These are phyloP conservation scores for Pyrenula massariospora DNA, from an alignment of 495 filamentous ascomycete genomes.

Conservation along the genomic window DNA sequence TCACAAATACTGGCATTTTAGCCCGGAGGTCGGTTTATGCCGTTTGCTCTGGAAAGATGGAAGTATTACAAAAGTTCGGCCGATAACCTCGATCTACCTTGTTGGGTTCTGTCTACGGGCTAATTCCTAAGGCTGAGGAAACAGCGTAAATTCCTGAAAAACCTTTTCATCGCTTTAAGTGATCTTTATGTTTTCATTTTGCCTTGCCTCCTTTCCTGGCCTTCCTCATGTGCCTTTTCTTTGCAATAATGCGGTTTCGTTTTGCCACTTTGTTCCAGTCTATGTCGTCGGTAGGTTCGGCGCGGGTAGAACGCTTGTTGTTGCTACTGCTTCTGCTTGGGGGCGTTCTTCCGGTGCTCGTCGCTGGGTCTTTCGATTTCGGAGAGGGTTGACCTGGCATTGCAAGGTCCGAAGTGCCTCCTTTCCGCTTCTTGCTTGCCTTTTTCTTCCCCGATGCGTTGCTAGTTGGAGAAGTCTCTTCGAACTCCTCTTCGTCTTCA, in stretches of 20 bases:
- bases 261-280: slow-evolving; percentile 46
- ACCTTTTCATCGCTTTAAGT: too few relatives aligned
- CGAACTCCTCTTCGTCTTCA: slow-evolving; percentile 9
- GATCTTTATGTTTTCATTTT: too few relatives aligned
- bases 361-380: neutral
- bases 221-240: slow-evolving; percentile 51
- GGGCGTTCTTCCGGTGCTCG: neutral
- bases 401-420: neutral
- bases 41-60: too few relatives aligned
- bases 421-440: slow-evolving; percentile 4
- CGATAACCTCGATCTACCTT: too few relatives aligned
- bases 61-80: too few relatives aligned
- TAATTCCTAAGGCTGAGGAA: too few relatives aligned
- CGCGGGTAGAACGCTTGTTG: slow-evolving; percentile 3
- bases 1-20: too few relatives aligned
- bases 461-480: neutral
- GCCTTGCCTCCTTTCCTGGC: slow-evolving; percentile 23
- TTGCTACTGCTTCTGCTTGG: slow-evolving; percentile 1
- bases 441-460: neutral
- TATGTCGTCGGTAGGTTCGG: slow-evolving; percentile 9
- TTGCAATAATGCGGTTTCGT: slow-evolving; percentile 54
- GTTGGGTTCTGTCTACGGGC: too few relatives aligned
- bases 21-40: too few relatives aligned
- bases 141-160: too few relatives aligned
- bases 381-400: neutral